phyloP scores from a whole-genome alignment of 768 basidiomycete species.

The Russula abietina region DNA sequence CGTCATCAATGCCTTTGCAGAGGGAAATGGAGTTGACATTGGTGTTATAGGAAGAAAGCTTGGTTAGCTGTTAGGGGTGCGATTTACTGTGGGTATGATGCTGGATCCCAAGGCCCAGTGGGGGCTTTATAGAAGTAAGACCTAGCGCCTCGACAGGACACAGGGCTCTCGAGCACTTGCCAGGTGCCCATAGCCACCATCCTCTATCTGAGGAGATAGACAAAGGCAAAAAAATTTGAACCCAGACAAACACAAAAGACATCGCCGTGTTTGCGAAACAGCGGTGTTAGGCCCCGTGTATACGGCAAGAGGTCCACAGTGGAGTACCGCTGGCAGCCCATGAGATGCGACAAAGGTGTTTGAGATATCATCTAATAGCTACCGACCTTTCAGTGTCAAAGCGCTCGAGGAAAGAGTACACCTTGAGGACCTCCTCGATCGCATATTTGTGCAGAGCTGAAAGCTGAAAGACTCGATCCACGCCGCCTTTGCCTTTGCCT shows the following conservation, averaged over 20 bases:
- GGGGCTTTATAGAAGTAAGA: not conserved
- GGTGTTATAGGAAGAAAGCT: not conserved
- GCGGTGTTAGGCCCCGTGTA: not conserved
- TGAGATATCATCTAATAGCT: not conserved
- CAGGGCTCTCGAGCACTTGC: not conserved
- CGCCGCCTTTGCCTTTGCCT: not conserved
- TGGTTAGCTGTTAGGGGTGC: not conserved
- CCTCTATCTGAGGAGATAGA: not conserved
- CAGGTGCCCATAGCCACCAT: not conserved
- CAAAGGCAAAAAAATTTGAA: not conserved
- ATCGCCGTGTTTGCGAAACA: not conserved
- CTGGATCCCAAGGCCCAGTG: not conserved
- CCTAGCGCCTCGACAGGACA: not conserved
- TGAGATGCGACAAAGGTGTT: not conserved
- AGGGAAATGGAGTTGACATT: not conserved
- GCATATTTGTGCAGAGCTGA: not conserved
- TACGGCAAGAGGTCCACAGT: not conserved
- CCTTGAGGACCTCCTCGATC: not conserved
- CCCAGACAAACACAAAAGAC: not conserved
- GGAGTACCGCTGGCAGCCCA: too few species aligned
- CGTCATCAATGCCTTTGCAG: not conserved
- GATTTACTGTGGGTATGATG: not conserved
- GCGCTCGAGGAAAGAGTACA: not conserved
- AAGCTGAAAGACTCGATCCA: too few species aligned
- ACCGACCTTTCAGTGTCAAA: not conserved